These are phyloP conservation scores for Macrolepiota dolichaula DNA, from an alignment of 768 basidiomycete genomes.

Conservation along the genomic window DNA sequence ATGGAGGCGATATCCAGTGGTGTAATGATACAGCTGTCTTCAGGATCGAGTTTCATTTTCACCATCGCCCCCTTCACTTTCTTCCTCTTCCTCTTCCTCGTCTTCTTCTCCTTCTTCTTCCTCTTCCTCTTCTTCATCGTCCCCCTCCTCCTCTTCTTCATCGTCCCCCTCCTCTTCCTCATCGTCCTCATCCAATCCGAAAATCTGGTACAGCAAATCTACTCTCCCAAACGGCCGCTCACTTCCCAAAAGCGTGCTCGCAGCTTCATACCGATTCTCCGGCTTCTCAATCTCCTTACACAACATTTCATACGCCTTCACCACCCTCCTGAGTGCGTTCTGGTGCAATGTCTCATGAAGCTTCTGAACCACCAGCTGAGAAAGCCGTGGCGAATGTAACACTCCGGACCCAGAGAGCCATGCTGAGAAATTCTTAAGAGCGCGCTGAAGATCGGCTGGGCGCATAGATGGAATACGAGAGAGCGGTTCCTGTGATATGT, in stretches of 20 bases:
- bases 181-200: constrained; percentile 36
- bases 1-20: too few species aligned
- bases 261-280: constrained; percentile 89
- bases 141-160: constrained; percentile 9
- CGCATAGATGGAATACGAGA: constrained; percentile 70
- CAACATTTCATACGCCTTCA: constrained; percentile 51
- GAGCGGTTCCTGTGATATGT: constrained; percentile 52
- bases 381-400: constrained; percentile 75
- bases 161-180: constrained; percentile 14
- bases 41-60: background rate
- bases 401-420: constrained; percentile 87
- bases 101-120: background rate
- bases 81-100: background rate
- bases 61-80: background rate
- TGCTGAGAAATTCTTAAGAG: constrained; percentile 68
- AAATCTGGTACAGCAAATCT: constrained; percentile 71
- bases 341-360: constrained; percentile 74
- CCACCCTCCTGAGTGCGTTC: constrained; percentile 66
- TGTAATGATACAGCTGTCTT: background rate
- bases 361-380: constrained; percentile 64
- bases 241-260: constrained; percentile 75
- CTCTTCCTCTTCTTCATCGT: background rate
- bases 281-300: constrained; percentile 75
- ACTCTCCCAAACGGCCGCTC: constrained; percentile 83
- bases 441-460: constrained; percentile 55